phyloP scores from a whole-genome alignment of 2,329 filamentous ascomycete genomes.

The Botrytis squamosa region DNA sequence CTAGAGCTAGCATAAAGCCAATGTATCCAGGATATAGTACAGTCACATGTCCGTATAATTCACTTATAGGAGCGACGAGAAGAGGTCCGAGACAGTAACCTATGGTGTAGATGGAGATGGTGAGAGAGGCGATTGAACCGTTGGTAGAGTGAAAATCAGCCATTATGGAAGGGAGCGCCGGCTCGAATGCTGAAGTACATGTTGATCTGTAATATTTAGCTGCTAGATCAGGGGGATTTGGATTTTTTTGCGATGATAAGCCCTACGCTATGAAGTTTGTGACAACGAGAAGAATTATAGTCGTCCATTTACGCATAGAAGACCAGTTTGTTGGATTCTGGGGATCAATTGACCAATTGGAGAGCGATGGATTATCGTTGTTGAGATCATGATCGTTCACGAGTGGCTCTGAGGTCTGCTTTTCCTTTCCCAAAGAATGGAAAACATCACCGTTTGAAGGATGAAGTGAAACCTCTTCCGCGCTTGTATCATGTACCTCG shows the following conservation, averaged over 20 bases:
- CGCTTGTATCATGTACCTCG: background rate
- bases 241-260: too few relatives aligned
- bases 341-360: background rate
- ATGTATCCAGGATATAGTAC: background rate
- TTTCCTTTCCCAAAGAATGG: background rate
- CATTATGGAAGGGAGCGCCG: background rate
- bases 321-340: constrained; percentile 8
- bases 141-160: constrained; percentile 1
- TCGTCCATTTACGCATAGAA: constrained; percentile 4
- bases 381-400: background rate
- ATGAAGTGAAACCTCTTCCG: background rate
- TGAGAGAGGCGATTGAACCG: constrained; percentile 5
- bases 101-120: background rate
- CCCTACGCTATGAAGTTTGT: background rate
- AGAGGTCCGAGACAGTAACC: constrained; percentile 1
- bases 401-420: background rate
- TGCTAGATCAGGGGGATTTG: background rate
- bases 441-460: background rate
- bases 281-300: background rate
- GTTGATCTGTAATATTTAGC: background rate
- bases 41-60: constrained; percentile 6
- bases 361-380: background rate
- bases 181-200: constrained; percentile 5
- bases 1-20: background rate
- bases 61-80: background rate